Base-by-base conservation (phyloP, 176 grass and related monocot genomes). In the Oryza nivara region DNA sequence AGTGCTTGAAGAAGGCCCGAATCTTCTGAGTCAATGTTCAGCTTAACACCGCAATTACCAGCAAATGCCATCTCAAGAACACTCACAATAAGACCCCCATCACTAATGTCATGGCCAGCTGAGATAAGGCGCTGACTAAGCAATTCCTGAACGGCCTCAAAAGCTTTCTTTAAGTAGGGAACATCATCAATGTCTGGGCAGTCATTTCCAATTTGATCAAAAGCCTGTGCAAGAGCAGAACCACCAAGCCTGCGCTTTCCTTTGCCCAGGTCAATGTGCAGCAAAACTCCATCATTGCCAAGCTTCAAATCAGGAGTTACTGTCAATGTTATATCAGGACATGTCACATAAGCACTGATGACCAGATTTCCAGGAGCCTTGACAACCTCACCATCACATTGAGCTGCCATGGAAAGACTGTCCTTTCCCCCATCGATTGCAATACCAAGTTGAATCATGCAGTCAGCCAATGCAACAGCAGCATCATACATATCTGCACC, bases 321-420 rank as follows among this genome's bases (percentile, higher is more conserved):
- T 3, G 96, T 98, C 85, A 95, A 66, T 10, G 96, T 93, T 88
- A 98, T 92, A 88, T 98, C 91, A 85, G 96, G 93, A 83, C 93
- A 95, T 49, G 96, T 95, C 40, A 93, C 92, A 65, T 98, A 98
- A 30, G 93, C 72, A 84, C 91, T 93, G 77, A 98, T 92, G 75
- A 95, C 91, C 28, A 98, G 86, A 90, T 95, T 98, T 82, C 96
- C 93, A 12, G 96, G 93, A 68, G 93, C 93, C 63, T 98, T 98
- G 65, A 98, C 91, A 40, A 95, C 82, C 83, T 98, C 93, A 60
- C 89, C 89, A 65, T 85, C 83, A 26, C 80, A 92, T 58, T 95
- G 92, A 73, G 91, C 93, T 30, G 96, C 96, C 96, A 93, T 98
- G 61, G 96, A 98, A 80, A 98, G 92, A 90, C 96, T 95, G 77